Evolutionary conservation across 139 green algal genomes (phyloP).

Genomic region (Chlorella sp.): DNA sequence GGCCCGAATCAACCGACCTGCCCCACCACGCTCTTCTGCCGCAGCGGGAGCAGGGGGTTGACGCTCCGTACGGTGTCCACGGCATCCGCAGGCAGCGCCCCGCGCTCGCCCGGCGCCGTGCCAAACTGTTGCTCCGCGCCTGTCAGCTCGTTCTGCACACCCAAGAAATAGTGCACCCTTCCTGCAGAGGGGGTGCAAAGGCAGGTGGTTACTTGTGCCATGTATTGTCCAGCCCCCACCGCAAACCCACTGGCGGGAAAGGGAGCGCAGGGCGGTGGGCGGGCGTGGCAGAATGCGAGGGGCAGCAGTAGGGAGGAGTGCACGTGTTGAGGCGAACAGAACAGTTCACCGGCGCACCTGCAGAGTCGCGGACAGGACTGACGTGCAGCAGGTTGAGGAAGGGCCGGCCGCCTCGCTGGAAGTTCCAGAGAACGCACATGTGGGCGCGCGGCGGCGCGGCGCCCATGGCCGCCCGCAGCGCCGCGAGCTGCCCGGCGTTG

Average conservation of each 20-base stretch:
- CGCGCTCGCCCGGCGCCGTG: neutral
- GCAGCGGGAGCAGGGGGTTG: slow-evolving; percentile 27
- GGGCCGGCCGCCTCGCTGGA: slow-evolving; percentile 45
- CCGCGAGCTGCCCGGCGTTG: slow-evolving; percentile 27
- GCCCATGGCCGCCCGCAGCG: slow-evolving; percentile 45
- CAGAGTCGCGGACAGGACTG: slow-evolving; percentile 49
- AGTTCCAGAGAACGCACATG: slow-evolving; percentile 60
- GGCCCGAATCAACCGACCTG: too few species aligned
- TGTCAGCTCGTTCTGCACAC: slow-evolving; percentile 47
- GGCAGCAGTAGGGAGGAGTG: too few species aligned
- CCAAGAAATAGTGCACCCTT: slow-evolving; percentile 61
- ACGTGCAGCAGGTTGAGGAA: slow-evolving; percentile 76
- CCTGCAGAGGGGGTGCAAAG: slow-evolving; percentile 9
- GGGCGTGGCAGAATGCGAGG: too few species aligned
- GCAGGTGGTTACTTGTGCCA: too few species aligned
- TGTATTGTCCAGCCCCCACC: too few species aligned
- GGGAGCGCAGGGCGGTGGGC: too few species aligned
- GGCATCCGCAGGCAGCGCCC: neutral
- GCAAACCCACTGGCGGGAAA: too few species aligned
- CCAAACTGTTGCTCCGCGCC: neutral
- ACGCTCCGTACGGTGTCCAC: neutral
- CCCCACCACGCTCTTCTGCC: slow-evolving; percentile 53
- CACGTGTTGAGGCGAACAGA: too few species aligned
- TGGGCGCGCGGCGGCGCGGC: slow-evolving; percentile 36
- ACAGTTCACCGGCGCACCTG: too few species aligned